Conservation (phyloP, 768 basidiomycete species). For the Boletus fagicola region DNA sequence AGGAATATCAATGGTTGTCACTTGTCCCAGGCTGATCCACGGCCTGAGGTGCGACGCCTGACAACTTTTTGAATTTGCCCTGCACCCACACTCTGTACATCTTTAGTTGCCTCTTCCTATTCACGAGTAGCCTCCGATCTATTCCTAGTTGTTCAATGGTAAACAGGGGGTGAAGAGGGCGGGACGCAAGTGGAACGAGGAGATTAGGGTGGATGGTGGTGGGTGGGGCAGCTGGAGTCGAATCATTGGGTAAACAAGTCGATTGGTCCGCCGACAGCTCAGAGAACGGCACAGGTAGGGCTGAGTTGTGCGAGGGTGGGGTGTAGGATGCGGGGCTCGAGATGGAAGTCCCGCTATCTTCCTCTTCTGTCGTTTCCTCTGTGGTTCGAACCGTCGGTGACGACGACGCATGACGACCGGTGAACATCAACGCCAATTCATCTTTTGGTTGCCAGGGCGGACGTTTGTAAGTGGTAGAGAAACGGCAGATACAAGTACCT, state of each 20-base stretch:
- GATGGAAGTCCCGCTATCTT: conserved; percentile 7
- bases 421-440: conserved; percentile 77
- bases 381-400: conserved; percentile 31
- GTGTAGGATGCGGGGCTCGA: conserved; percentile 8
- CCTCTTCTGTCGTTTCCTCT: conserved; percentile 38
- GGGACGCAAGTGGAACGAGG: conserved; percentile 21
- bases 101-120: conserved; percentile 89
- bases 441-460: conserved; percentile 42
- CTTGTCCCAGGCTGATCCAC: neutral
- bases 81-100: conserved; percentile 99
- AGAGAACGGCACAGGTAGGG: neutral
- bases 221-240: neutral
- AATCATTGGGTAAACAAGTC: neutral
- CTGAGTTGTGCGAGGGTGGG: conserved; percentile 4
- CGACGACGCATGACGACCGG: conserved; percentile 50
- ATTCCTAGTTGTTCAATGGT: conserved; percentile 81
- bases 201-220: conserved; percentile 39
- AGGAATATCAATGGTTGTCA: neutral
- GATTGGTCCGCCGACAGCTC: neutral
- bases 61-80: conserved; percentile 64
- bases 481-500: conserved; percentile 5
- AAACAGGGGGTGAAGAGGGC: conserved; percentile 63
- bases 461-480: neutral
- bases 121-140: conserved; percentile 87
- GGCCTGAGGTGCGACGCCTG: neutral